A percentile compares a stretch with the other conserved stretches of the same genome.
phyloP scores from a whole-genome alignment of 352 stramenopile genomes.

The Pythium phragmiticola region DNA sequence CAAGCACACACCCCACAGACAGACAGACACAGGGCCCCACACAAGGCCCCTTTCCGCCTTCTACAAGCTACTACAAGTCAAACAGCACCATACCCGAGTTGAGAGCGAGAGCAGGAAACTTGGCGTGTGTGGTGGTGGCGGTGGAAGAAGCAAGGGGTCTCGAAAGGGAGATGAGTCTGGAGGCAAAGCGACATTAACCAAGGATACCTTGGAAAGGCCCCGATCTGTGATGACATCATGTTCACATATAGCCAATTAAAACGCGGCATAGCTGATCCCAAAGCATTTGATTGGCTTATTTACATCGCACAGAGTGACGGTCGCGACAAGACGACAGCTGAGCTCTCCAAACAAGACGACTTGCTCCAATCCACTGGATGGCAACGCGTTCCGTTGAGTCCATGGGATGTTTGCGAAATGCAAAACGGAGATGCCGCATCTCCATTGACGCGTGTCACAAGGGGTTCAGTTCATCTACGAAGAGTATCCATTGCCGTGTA shows the following conservation, averaged over 20 bases:
- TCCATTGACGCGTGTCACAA: neutral
- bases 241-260: conserved; percentile 1
- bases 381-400: neutral
- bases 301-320: neutral
- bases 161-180: neutral
- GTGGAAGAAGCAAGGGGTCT: no score
- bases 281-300: conserved; percentile 11
- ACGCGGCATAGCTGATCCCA: neutral
- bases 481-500: no score
- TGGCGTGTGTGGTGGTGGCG: conserved; percentile 2
- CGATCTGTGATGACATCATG: neutral
- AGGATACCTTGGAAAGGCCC: no score
- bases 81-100: conserved; percentile 2
- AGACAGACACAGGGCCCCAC: neutral
- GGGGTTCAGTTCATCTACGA: no score
- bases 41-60: neutral
- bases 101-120: conserved; percentile 10
- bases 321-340: neutral
- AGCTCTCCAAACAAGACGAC: no score
- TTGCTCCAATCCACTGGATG: neutral
- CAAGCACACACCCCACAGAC: conserved; percentile 1
- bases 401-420: neutral
- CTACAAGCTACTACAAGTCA: neutral
- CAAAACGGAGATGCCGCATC: neutral
- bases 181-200: neutral